Percentiles rank a stretch among this genome's conserved stretches.
Evolutionary conservation across 495 filamentous ascomycete genomes (phyloP).

Genomic region (Penicillium malachiteum): DNA sequence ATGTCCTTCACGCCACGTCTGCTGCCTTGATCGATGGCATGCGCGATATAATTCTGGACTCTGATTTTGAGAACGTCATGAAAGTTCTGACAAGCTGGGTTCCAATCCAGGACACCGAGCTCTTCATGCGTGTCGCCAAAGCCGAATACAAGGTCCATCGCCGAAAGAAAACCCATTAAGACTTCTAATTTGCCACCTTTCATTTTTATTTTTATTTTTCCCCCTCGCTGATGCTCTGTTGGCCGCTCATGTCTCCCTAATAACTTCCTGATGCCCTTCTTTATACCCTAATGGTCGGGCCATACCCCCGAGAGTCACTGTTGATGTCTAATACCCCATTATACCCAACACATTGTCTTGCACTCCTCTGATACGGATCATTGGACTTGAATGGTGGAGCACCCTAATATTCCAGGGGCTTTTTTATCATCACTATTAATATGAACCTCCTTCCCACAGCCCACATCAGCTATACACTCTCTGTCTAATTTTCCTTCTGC

Average conservation of each 20-base stretch:
- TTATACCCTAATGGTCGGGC: slow-evolving; percentile 28
- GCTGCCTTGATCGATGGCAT: slow-evolving; percentile 92
- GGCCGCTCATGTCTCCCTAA: slow-evolving; percentile 2
- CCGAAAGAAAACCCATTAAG: slow-evolving; percentile 41
- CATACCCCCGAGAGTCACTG: slow-evolving; percentile 8
- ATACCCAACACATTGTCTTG: slow-evolving; percentile 19
- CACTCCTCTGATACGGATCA: slow-evolving; percentile 1
- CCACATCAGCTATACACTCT: neutral
- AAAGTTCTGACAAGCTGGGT: slow-evolving; percentile 96
- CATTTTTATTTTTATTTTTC: neutral
- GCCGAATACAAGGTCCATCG: slow-evolving; percentile 82
- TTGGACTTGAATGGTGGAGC: slow-evolving; percentile 1
- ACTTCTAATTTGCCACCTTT: neutral
- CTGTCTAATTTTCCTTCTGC: neutral
- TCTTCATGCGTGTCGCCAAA: slow-evolving; percentile 91
- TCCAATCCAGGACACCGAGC: slow-evolving; percentile 90
- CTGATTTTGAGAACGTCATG: slow-evolving; percentile 97
- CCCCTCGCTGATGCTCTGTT: neutral
- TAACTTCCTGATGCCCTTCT: slow-evolving; percentile 17
- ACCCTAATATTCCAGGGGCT: neutral
- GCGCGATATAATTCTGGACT: slow-evolving; percentile 85
- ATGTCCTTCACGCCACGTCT: slow-evolving; percentile 86
- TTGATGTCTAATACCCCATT: slow-evolving; percentile 22
- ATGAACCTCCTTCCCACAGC: neutral
- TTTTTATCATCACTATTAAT: neutral